These are phyloP conservation scores for Starmerella floricola DNA, from an alignment of 805 yeast species.

Conservation along the genomic window DNA sequence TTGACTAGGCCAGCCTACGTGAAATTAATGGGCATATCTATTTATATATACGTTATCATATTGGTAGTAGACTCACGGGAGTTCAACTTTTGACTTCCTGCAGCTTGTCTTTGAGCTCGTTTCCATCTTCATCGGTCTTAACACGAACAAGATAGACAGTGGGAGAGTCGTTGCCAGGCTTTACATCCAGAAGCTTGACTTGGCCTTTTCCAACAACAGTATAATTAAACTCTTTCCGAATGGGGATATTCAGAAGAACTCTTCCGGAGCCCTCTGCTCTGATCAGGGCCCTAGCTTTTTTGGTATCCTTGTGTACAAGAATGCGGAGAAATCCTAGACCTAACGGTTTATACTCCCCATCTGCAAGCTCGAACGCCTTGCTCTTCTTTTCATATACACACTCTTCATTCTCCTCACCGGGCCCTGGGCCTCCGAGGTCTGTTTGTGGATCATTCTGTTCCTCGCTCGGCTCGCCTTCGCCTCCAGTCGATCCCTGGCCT, in stretches of 20 bases:
- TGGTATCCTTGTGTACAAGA: conserved; percentile 46
- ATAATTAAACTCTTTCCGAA: conserved; percentile 49
- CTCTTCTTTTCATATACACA: conserved; percentile 52
- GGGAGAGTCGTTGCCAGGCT: conserved; percentile 41
- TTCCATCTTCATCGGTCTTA: conserved; percentile 61
- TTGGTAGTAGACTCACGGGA: no score
- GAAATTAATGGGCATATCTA: no score
- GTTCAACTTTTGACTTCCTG: conserved; percentile 22
- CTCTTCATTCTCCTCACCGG: conserved; percentile 81
- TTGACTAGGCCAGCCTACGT: no score
- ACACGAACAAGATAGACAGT: conserved; percentile 63
- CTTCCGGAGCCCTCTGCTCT: conserved; percentile 85
- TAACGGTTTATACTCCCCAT: conserved; percentile 31
- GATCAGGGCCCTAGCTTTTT: conserved; percentile 57
- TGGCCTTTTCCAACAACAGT: conserved; percentile 49
- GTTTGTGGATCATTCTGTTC: conserved; percentile 32
- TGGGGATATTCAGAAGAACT: conserved; percentile 55
- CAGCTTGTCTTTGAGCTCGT: conserved; percentile 35
- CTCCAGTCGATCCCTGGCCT: conserved; percentile 35
- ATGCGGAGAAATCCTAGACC: conserved; percentile 81
- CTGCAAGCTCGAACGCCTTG: conserved; percentile 52
- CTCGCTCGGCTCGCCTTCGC: conserved; percentile 37
- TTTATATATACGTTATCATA: no score
- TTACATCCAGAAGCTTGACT: conserved; percentile 54
- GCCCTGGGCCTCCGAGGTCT: conserved; percentile 43